phyloP scores from a whole-genome alignment of 805 yeast genomes.

The Candida nitratophila region DNA sequence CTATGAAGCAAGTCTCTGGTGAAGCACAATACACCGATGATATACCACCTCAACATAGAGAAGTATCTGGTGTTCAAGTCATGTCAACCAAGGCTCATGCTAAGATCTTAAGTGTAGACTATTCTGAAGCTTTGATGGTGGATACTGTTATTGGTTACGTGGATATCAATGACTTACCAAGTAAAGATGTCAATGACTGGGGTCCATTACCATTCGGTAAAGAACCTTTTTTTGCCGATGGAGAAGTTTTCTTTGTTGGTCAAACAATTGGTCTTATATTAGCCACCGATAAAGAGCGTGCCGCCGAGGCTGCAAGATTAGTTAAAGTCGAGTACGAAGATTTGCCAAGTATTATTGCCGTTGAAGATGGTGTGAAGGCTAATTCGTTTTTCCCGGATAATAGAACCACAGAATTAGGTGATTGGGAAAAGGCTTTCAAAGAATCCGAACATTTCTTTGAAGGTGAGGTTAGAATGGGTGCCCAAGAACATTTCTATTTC shows the following conservation, averaged over 20 bases:
- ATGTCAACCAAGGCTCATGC: slow-evolving; percentile 37
- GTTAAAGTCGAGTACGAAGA: slow-evolving; percentile 38
- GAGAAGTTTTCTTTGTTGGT: slow-evolving; percentile 32
- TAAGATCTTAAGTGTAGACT: slow-evolving; percentile 32
- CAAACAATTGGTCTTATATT: slow-evolving; percentile 37
- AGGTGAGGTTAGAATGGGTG: slow-evolving; percentile 34
- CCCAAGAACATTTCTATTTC: slow-evolving; percentile 43
- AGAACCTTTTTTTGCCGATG: slow-evolving; percentile 38
- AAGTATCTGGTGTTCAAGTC: slow-evolving; percentile 37
- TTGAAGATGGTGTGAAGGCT: slow-evolving; percentile 37
- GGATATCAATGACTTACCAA: slow-evolving; percentile 32
- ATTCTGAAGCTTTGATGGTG: slow-evolving; percentile 28
- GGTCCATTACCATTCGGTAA: slow-evolving; percentile 34
- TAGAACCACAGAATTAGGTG: slow-evolving; percentile 31
- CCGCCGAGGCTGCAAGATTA: slow-evolving; percentile 33
- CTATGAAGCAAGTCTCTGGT: slow-evolving; percentile 40
- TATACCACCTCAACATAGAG: slow-evolving; percentile 33
- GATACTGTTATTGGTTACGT: slow-evolving; percentile 35
- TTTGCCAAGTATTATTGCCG: slow-evolving; percentile 30
- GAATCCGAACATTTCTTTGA: slow-evolving; percentile 26
- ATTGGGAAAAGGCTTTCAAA: slow-evolving; percentile 31
- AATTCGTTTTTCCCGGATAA: slow-evolving; percentile 31
- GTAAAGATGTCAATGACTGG: slow-evolving; percentile 31
- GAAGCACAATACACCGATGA: slow-evolving; percentile 41
- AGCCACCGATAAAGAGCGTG: slow-evolving; percentile 32